These are phyloP conservation scores for Lathyrus tuberosus DNA, from an alignment of 306 rosid genomes.

Conservation along the genomic window DNA sequence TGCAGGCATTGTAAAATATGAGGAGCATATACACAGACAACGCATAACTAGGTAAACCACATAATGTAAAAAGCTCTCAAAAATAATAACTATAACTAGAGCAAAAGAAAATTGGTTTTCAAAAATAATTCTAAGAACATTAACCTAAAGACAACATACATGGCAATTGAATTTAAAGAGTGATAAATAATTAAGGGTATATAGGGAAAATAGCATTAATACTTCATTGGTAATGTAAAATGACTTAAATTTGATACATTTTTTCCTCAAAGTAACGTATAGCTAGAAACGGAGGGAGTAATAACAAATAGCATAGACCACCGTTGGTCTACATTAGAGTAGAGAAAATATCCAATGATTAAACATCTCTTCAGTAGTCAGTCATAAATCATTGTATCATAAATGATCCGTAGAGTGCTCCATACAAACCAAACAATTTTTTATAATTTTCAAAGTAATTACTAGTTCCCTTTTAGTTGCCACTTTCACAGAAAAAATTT, in stretches of 20 bases:
- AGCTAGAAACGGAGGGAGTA: too few relatives aligned
- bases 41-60: background rate
- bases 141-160: background rate
- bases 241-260: too few relatives aligned
- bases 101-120: background rate
- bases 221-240: too few relatives aligned
- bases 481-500: too few relatives aligned
- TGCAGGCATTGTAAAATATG: constrained; percentile 46
- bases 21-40: background rate
- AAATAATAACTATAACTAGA: background rate
- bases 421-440: background rate
- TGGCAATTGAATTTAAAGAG: too few relatives aligned
- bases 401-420: too few relatives aligned
- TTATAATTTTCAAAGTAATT: background rate
- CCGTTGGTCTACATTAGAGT: too few relatives aligned
- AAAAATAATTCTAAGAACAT: constrained; percentile 4
- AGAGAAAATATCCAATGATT: background rate
- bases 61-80: background rate
- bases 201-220: too few relatives aligned
- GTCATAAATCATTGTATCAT: background rate
- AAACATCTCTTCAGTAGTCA: background rate
- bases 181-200: too few relatives aligned
- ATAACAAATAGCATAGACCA: background rate
- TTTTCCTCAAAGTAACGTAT: too few relatives aligned
- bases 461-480: too few relatives aligned